Evolutionary conservation across 331 rosid genomes (phyloP), one percentile per base, ranked within the genome.

Genomic region (Dryas integrifolia): DNA sequence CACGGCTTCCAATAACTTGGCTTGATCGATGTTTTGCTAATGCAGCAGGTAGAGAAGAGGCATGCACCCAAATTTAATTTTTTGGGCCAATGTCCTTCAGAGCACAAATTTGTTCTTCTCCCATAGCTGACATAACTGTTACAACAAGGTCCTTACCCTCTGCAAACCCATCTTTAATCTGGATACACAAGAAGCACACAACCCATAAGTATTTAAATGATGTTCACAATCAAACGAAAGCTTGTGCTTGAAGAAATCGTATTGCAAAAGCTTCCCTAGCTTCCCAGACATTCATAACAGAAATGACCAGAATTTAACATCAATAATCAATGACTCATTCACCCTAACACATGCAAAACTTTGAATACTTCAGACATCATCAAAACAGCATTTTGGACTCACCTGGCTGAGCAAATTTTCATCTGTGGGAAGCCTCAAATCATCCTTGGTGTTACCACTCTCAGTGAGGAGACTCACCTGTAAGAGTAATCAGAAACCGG

Each of bases 71-170:
- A 52, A 21, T 55, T 69, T 40, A 74, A 43, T 75, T 64, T 2
- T 81, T 76, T 4, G 79, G 74, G 48, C 85, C 85, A 41, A 82
- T 77, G 68, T 77, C 85, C 82, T 73, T 82, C 61, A 82, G 74
- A 43, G 82, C 85, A 69, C 73, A 53, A 47, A 82, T 82, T 62
- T 77, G 82, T 53, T 82, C 85, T 63, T 77, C 82, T 48, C 82
- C 80, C 35, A 30, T 30, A 30, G 35, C 35, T 30, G 35, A 30
- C 35, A 30, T 30, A 30, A 30, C 35, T 30, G 35, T 30, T 2
- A 30, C 35, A 30, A 30, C 35, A 30, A 30, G 82, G 77, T 82
- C 85, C 69, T 82, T 82, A 9, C 77, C 83, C 39, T 82, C 80
- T n/a, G 66, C 77, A 74, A 82, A 82, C 12, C 86, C 80, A 7